Evolutionary conservation across 176 grass and related monocot species (phyloP), one percentile per base, ranked within the genome.

Genomic region (Oryza rufipogon): DNA sequence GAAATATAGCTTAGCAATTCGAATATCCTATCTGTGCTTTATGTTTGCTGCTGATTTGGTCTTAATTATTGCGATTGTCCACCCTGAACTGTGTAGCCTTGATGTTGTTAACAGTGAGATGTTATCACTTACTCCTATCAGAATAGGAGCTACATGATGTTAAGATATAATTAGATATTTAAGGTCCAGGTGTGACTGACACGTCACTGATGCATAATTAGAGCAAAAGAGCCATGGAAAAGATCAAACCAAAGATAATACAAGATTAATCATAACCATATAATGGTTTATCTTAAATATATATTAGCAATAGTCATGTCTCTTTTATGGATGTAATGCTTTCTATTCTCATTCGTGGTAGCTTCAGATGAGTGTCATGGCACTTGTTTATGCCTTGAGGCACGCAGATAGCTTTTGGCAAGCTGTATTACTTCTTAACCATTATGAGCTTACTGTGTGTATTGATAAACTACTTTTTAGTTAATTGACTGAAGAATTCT

Each of bases 1-100:
- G 39, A 7, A 10, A 58, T 45, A 45, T 71, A 6, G 11, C n/a
- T 71, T 70, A 42, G 28, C 15, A 70, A 39, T 44, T 71, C 19
- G 0, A 7, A 20, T 58, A 16, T 58, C 12, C 19, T 58, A 58
- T 58, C 1, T 36, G 11, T 44, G n/a, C 41, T 44, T 44, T 44
- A n/a, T 44, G 69, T 23, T 71, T 71, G 69, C 38, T 71, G 20
- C 38, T 11, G 12, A 13, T 78, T 58, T 6, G 51, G 33, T 70
- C 15, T n/a, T 77, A 23, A 38, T 77, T 16, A 74, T 84, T 77
- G 45, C 17, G 69, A 45, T 66, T 76, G 47, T 84, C 26, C 15
- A 45, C 9, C 82, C 49, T 69, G 34, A 22, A 30, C n/a, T 65
- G 42, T 77, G 64, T 13, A 30, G 4, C 68, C 36, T 52, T 66